Evolutionary conservation across 2,329 filamentous ascomycete species (phyloP).

Genomic region (Rhynchosporium graminicola): DNA sequence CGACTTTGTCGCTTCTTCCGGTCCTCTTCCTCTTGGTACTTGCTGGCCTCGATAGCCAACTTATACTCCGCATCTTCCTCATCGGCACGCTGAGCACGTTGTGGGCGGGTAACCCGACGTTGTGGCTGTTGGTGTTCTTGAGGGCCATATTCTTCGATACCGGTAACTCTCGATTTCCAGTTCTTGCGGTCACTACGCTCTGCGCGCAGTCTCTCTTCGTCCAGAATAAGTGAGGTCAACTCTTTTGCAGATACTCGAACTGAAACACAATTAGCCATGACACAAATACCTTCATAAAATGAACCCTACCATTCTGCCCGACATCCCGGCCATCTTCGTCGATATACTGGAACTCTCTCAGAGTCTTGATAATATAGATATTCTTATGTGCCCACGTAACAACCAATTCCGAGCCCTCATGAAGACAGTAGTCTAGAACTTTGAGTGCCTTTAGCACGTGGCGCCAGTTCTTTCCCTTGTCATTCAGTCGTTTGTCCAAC

Average conservation of each 20-base stretch:
- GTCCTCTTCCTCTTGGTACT: conserved; percentile 92
- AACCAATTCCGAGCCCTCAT: conserved; percentile 93
- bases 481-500: conserved; percentile 96
- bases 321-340: conserved; percentile 96
- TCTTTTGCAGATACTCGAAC: conserved; percentile 96
- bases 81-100: conserved; percentile 57
- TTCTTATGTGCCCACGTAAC: conserved; percentile 99
- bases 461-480: conserved; percentile 99
- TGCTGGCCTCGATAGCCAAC: conserved; percentile 91
- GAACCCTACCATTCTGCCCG: conserved; percentile 81
- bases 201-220: conserved; percentile 87
- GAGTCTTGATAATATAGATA: conserved; percentile 97
- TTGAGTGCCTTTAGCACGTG: conserved; percentile 97
- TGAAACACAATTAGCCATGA: conserved; percentile 46
- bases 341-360: conserved; percentile 94
- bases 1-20: conserved; percentile 68
- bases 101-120: conserved; percentile 49
- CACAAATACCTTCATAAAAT: not conserved
- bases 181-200: conserved; percentile 90
- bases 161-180: conserved; percentile 96
- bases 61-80: conserved; percentile 91
- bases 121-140: conserved; percentile 43
- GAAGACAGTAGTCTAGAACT: conserved; percentile 95
- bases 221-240: conserved; percentile 84
- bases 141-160: conserved; percentile 78